Evolutionary conservation across 768 basidiomycete genomes (phyloP).

Genomic region (Lenzites betulinus): DNA sequence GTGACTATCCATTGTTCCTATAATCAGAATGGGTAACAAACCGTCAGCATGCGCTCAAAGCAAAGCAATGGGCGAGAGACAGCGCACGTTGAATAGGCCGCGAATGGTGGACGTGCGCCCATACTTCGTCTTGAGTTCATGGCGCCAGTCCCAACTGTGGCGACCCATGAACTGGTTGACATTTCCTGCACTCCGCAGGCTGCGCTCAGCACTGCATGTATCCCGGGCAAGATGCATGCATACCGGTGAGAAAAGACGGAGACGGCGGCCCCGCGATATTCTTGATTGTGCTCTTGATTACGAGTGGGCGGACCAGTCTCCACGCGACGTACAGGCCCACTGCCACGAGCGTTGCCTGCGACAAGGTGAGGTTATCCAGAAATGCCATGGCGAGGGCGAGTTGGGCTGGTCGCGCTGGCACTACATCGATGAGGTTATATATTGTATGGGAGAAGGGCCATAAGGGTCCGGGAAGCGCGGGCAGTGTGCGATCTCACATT

Average conservation of each 20-base stretch:
- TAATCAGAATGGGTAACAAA: too few species aligned
- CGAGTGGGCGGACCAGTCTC: background rate
- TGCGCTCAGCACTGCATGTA: background rate
- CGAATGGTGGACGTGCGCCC: slow-evolving; percentile 35
- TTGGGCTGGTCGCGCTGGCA: background rate
- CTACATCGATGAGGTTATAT: too few species aligned
- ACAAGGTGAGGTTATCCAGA: slow-evolving; percentile 1
- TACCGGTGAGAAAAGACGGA: slow-evolving; percentile 3
- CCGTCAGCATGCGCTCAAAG: background rate
- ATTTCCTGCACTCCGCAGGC: slow-evolving; percentile 33
- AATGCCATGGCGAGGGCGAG: background rate
- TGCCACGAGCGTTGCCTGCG: slow-evolving; percentile 6
- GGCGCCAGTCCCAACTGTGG: slow-evolving; percentile 42
- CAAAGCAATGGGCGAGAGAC: background rate
- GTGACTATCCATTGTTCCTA: slow-evolving; percentile 39
- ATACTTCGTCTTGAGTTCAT: slow-evolving; percentile 38
- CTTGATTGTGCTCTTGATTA: too few species aligned
- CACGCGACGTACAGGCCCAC: slow-evolving; percentile 2
- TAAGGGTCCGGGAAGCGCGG: too few species aligned
- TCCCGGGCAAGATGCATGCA: background rate
- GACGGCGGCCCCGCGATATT: slow-evolving; percentile 18
- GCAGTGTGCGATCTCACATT: too few species aligned
- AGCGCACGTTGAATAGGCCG: slow-evolving; percentile 39
- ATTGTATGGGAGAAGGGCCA: too few species aligned
- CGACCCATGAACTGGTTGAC: slow-evolving; percentile 35